Evolutionary conservation across 257 asterid genomes (phyloP), one percentile per base, ranked within the genome.

Genomic region (Nicotiana paniculata): DNA sequence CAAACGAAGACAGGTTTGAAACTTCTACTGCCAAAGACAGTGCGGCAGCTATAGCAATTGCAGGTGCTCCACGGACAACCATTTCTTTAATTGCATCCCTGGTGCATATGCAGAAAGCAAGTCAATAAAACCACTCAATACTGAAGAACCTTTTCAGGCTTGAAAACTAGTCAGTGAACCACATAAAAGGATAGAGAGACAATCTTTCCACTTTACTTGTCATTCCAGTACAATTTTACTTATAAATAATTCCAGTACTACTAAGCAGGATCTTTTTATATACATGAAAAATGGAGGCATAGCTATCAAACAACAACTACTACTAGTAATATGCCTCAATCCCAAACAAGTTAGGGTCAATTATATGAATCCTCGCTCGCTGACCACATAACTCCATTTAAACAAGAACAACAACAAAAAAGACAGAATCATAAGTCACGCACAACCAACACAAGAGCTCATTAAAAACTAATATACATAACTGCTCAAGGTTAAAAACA

Each of bases 1-100:
- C 83, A 83, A 88, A 94, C 35, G 81, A 81, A 84, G 82, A 87
- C 69, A 90, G 69, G 81, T 86, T 91, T 81, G 91, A 89, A 84
- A 89, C 93, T 89, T 96, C 99, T 7, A 96, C 95, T 3, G 99
- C 97, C 88, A 96, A 89, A 58, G 98, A 88, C 63, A 96, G 98
- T 51, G 97, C 95, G 76, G 99, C 99, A 68, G 98, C 93, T 81
- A 96, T 93, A 83, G 98, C 99, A 85, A 94, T 94, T 62, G 99
- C 98, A 67, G 99, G 99, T 58, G 99, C 99, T 77, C 99, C 98
- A 66, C 98, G 99, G 85, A 96, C 99, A 83, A 96, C 99, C 99
- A 96, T 96, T 74, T 92, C 98, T 88, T 84, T 85, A 88, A 94
- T 96, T 48, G 99, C 97, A 84, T 55, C 88, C 99, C 98, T 96